Conservation (phyloP, 495 filamentous ascomycete species). For the Glonium stellatum region DNA sequence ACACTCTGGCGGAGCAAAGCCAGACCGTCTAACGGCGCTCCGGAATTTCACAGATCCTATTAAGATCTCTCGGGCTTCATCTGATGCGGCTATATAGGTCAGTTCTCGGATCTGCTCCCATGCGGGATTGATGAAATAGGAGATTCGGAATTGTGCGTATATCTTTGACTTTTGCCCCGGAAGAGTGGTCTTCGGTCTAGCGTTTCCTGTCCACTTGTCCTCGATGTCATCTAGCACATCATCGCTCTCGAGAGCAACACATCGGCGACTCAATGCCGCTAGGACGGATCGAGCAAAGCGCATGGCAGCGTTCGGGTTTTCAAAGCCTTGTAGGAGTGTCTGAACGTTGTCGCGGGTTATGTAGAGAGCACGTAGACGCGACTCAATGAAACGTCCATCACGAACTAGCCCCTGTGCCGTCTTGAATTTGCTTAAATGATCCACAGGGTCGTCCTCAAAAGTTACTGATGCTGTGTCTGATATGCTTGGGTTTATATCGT, state of each 20-base stretch:
- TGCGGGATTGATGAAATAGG: conserved; percentile 4
- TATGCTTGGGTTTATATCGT: not conserved
- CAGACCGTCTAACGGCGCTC: not conserved
- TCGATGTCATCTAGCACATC: not conserved
- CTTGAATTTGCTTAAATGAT: not conserved
- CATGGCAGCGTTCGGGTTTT: not conserved
- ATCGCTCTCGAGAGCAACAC: conserved; percentile 3
- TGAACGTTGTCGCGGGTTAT: not conserved
- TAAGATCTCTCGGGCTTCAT: not conserved
- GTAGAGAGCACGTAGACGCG: not conserved
- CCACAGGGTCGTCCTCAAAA: not conserved
- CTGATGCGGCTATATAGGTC: conserved; percentile 4
- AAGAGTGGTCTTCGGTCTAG: not conserved
- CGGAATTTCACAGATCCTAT: not conserved
- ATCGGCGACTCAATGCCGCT: not conserved
- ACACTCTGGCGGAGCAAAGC: not conserved
- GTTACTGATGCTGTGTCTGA: not conserved
- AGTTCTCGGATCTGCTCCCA: conserved; percentile 5
- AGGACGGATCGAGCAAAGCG: not conserved
- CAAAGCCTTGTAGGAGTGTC: not conserved
- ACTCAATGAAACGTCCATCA: not conserved
- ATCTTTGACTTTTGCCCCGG: not conserved
- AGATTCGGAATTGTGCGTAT: conserved; percentile 6
- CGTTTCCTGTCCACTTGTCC: not conserved
- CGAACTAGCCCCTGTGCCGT: not conserved